Evolutionary conservation across 148 eudicot genomes (phyloP).

Genomic region (Euryodendron excelsum): DNA sequence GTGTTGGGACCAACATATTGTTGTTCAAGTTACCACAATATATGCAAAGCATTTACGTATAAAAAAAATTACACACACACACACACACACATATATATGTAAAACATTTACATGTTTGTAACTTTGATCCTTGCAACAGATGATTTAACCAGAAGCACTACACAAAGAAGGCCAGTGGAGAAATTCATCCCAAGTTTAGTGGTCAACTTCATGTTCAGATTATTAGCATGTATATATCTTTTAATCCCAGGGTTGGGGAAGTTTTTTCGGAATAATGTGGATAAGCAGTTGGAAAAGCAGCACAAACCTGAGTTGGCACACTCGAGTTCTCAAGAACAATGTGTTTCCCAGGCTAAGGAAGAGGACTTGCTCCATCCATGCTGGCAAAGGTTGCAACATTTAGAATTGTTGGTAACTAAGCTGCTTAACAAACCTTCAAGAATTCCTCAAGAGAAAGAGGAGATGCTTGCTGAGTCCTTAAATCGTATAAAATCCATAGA

Average conservation of each 20-base stretch:
- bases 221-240: conserved; percentile 51
- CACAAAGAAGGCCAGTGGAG: conserved; percentile 28
- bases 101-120: conserved; percentile 1
- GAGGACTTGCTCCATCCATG: conserved; percentile 62
- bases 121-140: conserved; percentile 28
- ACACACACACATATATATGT: background rate
- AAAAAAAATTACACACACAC: too few relatives aligned
- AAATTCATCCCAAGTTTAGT: conserved; percentile 17
- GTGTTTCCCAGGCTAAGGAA: conserved; percentile 22
- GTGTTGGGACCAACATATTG: conserved; percentile 8
- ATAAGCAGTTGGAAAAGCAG: too few relatives aligned
- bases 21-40: too few relatives aligned
- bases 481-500: conserved; percentile 83
- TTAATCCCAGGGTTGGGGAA: conserved; percentile 39
- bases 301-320: conserved; percentile 25
- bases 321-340: conserved; percentile 34
- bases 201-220: conserved; percentile 41
- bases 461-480: conserved; percentile 67
- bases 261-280: conserved; percentile 32
- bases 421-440: conserved; percentile 67
- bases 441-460: conserved; percentile 88
- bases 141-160: conserved; percentile 18
- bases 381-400: conserved; percentile 68
- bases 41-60: too few relatives aligned
- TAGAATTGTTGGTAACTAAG: conserved; percentile 66